A percentile compares a stretch with the other conserved stretches of the same genome.
These are phyloP conservation scores for Cytospora schulzeri DNA, from an alignment of 2,329 filamentous ascomycete species.

Conservation along the genomic window DNA sequence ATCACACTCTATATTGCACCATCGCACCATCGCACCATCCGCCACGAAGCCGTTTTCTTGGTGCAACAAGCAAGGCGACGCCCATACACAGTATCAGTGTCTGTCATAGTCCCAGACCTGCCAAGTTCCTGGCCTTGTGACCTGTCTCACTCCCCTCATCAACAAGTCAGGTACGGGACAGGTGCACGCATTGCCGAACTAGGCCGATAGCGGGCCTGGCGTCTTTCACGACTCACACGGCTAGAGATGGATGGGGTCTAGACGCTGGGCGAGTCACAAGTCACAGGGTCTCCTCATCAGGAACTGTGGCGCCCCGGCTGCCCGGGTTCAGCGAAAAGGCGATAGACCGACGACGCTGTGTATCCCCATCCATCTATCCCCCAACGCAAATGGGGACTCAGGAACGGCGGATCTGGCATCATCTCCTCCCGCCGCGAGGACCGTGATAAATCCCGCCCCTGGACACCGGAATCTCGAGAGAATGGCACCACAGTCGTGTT, in stretches of 20 bases:
- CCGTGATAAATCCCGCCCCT: neutral
- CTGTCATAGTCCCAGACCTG: neutral
- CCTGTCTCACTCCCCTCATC: neutral
- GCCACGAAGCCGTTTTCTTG: conserved; percentile 12
- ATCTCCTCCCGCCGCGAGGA: neutral
- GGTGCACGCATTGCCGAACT: neutral
- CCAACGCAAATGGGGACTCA: conserved; percentile 1
- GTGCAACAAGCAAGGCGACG: conserved; percentile 4
- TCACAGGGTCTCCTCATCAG: conserved; percentile 1
- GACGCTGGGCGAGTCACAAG: conserved; percentile 14
- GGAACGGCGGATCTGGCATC: conserved; percentile 1
- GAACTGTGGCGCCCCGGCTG: conserved; percentile 9
- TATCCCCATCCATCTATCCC: neutral
- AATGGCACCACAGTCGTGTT: neutral
- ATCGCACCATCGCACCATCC: neutral
- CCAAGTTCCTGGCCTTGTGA: neutral
- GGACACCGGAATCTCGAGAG: neutral
- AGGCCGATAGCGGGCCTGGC: conserved; percentile 17
- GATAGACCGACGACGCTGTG: conserved; percentile 11
- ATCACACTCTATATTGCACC: neutral
- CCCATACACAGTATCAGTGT: neutral
- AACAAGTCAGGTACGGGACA: conserved; percentile 1
- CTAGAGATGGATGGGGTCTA: conserved; percentile 8
- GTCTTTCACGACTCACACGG: conserved; percentile 19
- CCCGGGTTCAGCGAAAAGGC: neutral